Conservation (phyloP, 2,329 filamentous ascomycete species). For the Hansfordia pulvinata region DNA sequence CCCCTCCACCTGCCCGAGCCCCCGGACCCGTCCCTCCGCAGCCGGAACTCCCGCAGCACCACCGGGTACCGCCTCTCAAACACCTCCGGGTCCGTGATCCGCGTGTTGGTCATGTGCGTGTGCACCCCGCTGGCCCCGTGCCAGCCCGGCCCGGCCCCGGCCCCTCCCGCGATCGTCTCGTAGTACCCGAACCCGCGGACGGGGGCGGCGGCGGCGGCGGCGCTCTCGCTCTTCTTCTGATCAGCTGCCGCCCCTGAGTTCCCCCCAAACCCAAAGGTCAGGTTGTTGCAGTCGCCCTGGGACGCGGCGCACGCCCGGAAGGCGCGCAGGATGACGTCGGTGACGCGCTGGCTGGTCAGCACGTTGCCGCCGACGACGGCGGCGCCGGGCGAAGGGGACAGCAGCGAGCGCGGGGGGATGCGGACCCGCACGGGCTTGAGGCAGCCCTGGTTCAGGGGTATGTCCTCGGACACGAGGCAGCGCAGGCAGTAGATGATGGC, state of each 20-base stretch:
- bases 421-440: constrained; percentile 56
- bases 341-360: constrained; percentile 60
- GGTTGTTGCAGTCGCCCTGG: constrained; percentile 65
- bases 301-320: constrained; percentile 62
- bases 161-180: constrained; percentile 65
- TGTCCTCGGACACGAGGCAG: constrained; percentile 61
- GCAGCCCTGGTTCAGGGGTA: constrained; percentile 68
- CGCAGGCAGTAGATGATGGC: constrained; percentile 71
- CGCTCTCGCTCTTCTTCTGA: too few relatives aligned
- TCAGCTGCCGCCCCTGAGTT: too few relatives aligned
- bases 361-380: constrained; percentile 71
- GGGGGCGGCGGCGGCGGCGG: constrained; percentile 34
- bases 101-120: constrained; percentile 67
- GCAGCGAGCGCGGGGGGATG: constrained; percentile 54
- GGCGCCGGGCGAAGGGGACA: constrained; percentile 57
- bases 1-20: constrained; percentile 49
- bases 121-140: constrained; percentile 57
- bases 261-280: constrained; percentile 65
- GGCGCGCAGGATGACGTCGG: constrained; percentile 63
- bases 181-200: constrained; percentile 66
- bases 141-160: constrained; percentile 55
- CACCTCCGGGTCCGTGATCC: constrained; percentile 62
- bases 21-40: constrained; percentile 43
- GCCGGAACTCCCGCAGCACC: constrained; percentile 49
- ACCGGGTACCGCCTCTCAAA: constrained; percentile 65